phyloP scores from a whole-genome alignment of 257 asterid species.

The Ophiorrhiza pumila region DNA sequence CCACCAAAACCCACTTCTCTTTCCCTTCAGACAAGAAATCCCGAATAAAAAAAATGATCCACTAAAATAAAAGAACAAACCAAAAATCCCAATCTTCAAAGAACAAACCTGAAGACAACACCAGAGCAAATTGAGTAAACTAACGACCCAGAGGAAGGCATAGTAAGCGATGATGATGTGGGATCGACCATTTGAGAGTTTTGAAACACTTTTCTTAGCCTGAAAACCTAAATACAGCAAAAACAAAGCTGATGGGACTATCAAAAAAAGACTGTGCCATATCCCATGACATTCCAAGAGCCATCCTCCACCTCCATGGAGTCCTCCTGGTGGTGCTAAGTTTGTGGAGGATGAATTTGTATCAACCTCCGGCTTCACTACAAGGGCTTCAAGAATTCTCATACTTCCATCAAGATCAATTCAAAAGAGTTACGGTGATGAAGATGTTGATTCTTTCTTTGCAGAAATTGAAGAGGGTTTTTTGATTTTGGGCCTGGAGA shows the following conservation, averaged over 20 bases:
- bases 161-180: constrained; percentile 32
- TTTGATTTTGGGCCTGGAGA: not conserved
- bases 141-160: constrained; percentile 41
- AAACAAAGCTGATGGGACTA: constrained; percentile 30
- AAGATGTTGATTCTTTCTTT: not conserved
- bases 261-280: constrained; percentile 31
- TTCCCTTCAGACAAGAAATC: not conserved
- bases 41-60: not conserved
- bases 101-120: constrained; percentile 37
- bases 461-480: not conserved
- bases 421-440: not conserved
- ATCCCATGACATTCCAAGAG: constrained; percentile 34
- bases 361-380: constrained; percentile 1
- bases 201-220: constrained; percentile 33
- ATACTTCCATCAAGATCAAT: constrained; percentile 19
- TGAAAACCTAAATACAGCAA: constrained; percentile 34
- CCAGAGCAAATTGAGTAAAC: constrained; percentile 41
- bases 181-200: constrained; percentile 39
- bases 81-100: not conserved
- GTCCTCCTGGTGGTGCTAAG: constrained; percentile 6
- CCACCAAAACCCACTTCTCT: not conserved
- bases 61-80: not conserved
- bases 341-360: constrained; percentile 7
- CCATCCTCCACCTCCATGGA: constrained; percentile 28
- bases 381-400: constrained; percentile 23